Percentiles rank a stretch among this genome's conserved stretches.
phyloP scores from a whole-genome alignment of 169 alveolate genomes.

The Theileria orientalis region DNA sequence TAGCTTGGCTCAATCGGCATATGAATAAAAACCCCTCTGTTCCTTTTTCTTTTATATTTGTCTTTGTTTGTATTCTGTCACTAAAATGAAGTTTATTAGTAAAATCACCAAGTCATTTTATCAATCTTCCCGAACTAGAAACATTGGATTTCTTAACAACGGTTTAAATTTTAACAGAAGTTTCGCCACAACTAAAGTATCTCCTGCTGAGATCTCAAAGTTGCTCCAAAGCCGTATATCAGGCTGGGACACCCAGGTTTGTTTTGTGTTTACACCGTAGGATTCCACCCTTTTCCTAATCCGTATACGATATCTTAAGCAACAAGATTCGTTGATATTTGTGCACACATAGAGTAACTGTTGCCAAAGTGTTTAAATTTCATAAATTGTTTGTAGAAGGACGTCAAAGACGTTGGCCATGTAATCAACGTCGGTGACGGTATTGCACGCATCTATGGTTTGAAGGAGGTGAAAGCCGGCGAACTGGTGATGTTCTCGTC shows the following conservation, averaged over 20 bases:
- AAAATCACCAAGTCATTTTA: not conserved
- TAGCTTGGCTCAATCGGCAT: not conserved
- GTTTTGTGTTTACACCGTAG: slow-evolving; percentile 2
- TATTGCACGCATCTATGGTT: slow-evolving; percentile 94
- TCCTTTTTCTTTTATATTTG: not conserved
- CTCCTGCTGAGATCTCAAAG: slow-evolving; percentile 84
- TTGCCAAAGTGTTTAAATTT: not conserved
- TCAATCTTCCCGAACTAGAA: not conserved
- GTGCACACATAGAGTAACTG: not conserved
- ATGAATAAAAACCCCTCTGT: not conserved
- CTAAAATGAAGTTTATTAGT: not conserved
- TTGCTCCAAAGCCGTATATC: slow-evolving; percentile 77
- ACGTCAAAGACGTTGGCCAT: slow-evolving; percentile 91
- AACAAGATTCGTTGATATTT: not conserved
- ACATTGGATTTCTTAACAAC: not conserved
- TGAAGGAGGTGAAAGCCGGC: slow-evolving; percentile 92
- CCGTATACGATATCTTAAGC: too few relatives aligned
- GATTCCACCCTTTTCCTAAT: too few relatives aligned
- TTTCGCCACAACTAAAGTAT: slow-evolving; percentile 70
- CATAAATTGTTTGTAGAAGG: slow-evolving; percentile 70
- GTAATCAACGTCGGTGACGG: slow-evolving; percentile 97
- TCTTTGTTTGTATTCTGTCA: not conserved
- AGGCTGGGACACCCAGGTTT: slow-evolving; percentile 76
- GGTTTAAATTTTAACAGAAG: not conserved
- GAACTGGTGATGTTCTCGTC: slow-evolving; percentile 93